A percentile compares a stretch with the other conserved stretches of the same genome.
Evolutionary conservation across 148 eudicot genomes (phyloP).

Genomic region (Cornus kousa): DNA sequence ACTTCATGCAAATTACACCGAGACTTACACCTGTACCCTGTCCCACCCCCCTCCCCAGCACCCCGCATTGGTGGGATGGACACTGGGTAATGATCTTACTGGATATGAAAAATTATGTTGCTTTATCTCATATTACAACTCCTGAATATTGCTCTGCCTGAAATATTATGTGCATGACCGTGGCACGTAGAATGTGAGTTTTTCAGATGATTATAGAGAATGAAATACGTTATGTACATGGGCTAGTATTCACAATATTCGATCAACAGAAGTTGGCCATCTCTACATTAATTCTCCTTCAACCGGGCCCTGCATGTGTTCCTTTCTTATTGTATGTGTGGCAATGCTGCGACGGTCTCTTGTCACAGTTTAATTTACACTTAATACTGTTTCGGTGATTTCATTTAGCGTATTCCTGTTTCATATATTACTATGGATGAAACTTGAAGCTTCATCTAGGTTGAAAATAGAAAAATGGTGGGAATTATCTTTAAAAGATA

Average conservation of each 20-base stretch:
- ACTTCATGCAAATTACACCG: no score
- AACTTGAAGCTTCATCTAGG: background rate
- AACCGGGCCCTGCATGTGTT: background rate
- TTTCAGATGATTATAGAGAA: background rate
- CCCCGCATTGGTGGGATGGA: no score
- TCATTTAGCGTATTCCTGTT: background rate
- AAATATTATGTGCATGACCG: background rate
- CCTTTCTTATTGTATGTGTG: background rate
- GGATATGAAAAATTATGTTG: background rate
- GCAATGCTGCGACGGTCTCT: background rate
- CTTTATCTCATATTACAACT: conserved; percentile 22
- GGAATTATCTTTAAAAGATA: no score
- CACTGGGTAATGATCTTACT: no score
- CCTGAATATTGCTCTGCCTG: background rate
- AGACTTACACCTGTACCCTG: no score
- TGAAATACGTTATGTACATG: background rate
- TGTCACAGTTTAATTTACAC: background rate
- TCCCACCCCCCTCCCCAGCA: no score
- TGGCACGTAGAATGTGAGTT: background rate
- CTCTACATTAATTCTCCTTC: background rate
- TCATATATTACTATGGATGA: background rate
- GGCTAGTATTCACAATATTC: background rate
- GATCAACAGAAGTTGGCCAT: background rate
- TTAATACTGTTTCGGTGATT: background rate
- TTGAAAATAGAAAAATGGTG: background rate